Base-by-base conservation (phyloP, 1,139 yeast genomes). In the Saccharomyces pastorianus region DNA sequence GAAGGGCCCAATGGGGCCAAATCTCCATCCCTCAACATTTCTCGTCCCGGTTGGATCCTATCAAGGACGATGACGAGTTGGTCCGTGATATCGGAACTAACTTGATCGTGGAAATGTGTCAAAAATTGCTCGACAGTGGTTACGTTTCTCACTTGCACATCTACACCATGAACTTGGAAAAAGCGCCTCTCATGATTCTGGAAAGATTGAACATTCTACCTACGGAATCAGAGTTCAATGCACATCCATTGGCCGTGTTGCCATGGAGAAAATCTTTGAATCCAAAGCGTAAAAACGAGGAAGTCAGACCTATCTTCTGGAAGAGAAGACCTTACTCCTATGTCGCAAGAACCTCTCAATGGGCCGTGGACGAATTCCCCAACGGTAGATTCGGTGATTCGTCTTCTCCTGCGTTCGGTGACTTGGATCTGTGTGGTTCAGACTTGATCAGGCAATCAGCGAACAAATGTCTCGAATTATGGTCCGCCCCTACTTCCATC, bases 361-460 rank as follows among this genome's bases (percentile, higher is more conserved):
- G 96, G 96, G 95, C 67, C 2, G 66, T 59, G 11, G 73, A 89
- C 73, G 96, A 89, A 70, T 89, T 88, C 68, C 96, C 96, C 51
- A 89, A 89, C 71, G 96, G 96, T 60, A 79, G 96, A 73, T 89
- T 95, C 88, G 96, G 96, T 67, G 96, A 89, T 68, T 85, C 96
- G 8, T 78, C 95, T 56, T 88, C 96, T 47, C 96, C 96, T 8
- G 96, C 96, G 5, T 89, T 85, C 71, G 96, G 96, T 67, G 96
- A 89, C 62, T 78, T 86, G 59, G 91, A 85, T 67, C 75, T 85
- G 55, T 82, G 86, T 59, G 96, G 95, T 48, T 82, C 91, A 47
- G 85, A 89, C 54, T 78, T 82, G 64, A 82, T 81, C 68, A 80
- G 95, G 71, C 93, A 86, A 69, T 82, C 91, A 1, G 84, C 86